Evolutionary conservation across 441 rosid species (phyloP), one percentile per base, ranked within the genome.

Genomic region (Gossypium davidsonii): DNA sequence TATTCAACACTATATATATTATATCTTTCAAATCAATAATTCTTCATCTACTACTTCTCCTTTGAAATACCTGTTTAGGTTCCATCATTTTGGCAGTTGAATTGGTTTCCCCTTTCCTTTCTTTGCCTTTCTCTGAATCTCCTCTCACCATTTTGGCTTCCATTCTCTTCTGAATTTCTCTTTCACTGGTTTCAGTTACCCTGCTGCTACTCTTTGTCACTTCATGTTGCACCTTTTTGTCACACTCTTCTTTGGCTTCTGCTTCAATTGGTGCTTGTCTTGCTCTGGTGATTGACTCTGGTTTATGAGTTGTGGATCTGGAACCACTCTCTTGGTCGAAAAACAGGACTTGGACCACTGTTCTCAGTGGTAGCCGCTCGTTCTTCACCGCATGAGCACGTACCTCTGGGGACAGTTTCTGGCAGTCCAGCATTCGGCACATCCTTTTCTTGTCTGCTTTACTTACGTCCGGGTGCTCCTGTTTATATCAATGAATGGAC

Each of bases 381-480:
- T 96, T 96, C 81, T 93, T 96, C 34, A 91, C 93, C 0, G 98
- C 99, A 14, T 91, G 99, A 1, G 97, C 86, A 0, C 99, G 91
- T 26, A 93, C 88, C 67, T 90, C 97, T 17, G 89, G 83, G 9
- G 99, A 90, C 70, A 96, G 80, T 78, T 90, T 91, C 81, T 90
- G 95, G 85, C 98, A 93, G 85, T 95, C 94, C 1, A 93, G 87
- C 70, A 82, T 83, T 73, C 90, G 83, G 87, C 98, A 93, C 3
- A 93, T 90, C 20, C 85, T 78, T 73, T 93, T 94, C 83, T 81
- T 94, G 18, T 95, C 98, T 42, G 84, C 84, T 78, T 95, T 95
- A 83, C 89, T 85, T 79, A 91, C 73, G 26, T 87, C 93, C 28
- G 94, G 94, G 83, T 92, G 98, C 83, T 83, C 91, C 99, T 91